A percentile compares a stretch with the other conserved stretches of the same genome.
These are phyloP conservation scores for Microstegium vimineum DNA, from an alignment of 176 grass and related monocot species.

Conservation along the genomic window DNA sequence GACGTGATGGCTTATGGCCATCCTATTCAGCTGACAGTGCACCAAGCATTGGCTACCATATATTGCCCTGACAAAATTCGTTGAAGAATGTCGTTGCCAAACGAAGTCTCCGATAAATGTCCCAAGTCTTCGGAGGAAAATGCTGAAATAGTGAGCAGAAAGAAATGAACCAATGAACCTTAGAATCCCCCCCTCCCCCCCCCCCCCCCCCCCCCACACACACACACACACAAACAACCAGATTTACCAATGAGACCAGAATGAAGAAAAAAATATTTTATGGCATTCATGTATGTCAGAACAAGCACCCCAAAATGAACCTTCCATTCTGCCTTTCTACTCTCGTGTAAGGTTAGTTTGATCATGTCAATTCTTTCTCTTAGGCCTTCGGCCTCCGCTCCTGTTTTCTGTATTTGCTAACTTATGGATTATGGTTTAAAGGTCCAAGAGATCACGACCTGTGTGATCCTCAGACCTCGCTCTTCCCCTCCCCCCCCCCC, in stretches of 20 bases:
- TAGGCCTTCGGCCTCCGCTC: too few species aligned
- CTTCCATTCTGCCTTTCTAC: not conserved
- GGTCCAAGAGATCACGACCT: too few species aligned
- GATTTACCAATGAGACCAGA: not conserved
- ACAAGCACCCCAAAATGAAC: constrained; percentile 18
- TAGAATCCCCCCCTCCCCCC: too few species aligned
- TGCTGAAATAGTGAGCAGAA: not conserved
- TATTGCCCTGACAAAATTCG: constrained; percentile 18
- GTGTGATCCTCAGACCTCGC: too few species aligned
- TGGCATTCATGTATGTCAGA: not conserved
- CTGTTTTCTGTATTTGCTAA: too few species aligned
- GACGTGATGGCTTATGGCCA: constrained; percentile 62
- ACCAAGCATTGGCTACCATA: constrained; percentile 60
- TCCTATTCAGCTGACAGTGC: constrained; percentile 56
- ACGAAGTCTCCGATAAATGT: not conserved
- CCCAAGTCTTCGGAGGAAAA: not conserved
- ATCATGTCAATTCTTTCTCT: not conserved
- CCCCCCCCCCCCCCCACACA: too few species aligned
- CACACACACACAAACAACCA: too few species aligned
- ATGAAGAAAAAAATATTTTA: not conserved
- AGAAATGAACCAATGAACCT: not conserved
- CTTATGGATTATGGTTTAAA: too few species aligned
- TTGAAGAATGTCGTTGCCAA: not conserved
- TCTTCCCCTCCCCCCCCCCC: too few species aligned
- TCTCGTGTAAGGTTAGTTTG: not conserved